Evolutionary conservation across 2,329 filamentous ascomycete genomes (phyloP).

Genomic region (Hymenoscyphus scutula): DNA sequence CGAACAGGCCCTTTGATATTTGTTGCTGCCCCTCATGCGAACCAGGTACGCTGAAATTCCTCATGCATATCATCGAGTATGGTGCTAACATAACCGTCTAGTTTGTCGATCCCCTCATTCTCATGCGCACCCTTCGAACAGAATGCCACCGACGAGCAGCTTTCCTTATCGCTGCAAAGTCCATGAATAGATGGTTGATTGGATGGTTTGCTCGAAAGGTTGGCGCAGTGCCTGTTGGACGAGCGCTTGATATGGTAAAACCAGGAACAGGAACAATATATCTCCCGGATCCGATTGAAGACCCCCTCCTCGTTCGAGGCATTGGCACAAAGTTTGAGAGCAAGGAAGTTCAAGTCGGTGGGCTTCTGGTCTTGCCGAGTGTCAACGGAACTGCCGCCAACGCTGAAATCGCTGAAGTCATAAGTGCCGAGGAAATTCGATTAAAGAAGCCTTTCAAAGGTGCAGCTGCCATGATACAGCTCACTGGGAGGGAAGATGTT

Average conservation of each 20-base stretch:
- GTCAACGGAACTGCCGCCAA: constrained; percentile 75
- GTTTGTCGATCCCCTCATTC: constrained; percentile 93
- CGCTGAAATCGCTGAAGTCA: constrained; percentile 50
- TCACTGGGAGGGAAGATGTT: constrained; percentile 14
- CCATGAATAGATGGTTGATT: constrained; percentile 85
- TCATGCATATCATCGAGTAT: not conserved
- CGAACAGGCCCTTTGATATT: constrained; percentile 86
- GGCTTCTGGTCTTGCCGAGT: constrained; percentile 82
- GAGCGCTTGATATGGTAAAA: constrained; percentile 86
- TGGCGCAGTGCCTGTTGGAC: constrained; percentile 87
- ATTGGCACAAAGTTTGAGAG: constrained; percentile 79
- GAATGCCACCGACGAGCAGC: constrained; percentile 87
- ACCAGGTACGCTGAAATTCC: constrained; percentile 62
- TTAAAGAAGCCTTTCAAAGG: constrained; percentile 18
- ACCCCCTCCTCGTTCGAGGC: constrained; percentile 78
- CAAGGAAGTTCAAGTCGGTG: constrained; percentile 68
- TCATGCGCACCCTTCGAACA: constrained; percentile 82
- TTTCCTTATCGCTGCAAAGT: constrained; percentile 93
- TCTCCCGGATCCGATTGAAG: constrained; percentile 80
- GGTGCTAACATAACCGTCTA: constrained; percentile 39
- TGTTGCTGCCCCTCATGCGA: constrained; percentile 94
- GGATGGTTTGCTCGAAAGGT: constrained; percentile 81
- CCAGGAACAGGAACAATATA: constrained; percentile 78
- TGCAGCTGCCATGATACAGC: constrained; percentile 11
- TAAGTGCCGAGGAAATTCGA: constrained; percentile 13